Evolutionary conservation across 805 yeast species (phyloP).

Genomic region (Debaryomyces hansenii): DNA sequence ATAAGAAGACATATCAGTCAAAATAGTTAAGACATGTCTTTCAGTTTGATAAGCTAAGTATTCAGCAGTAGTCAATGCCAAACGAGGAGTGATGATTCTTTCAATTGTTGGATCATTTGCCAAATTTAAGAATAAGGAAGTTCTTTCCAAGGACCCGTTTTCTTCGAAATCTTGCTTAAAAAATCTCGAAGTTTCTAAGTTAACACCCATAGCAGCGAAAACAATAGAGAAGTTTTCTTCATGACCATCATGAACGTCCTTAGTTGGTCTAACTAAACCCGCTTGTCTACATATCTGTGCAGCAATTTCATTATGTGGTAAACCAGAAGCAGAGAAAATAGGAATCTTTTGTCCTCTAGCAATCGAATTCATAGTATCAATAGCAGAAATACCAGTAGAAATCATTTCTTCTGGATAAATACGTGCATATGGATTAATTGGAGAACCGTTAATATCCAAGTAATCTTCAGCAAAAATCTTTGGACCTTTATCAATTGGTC

Average conservation of each 20-base stretch:
- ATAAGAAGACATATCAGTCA: constrained; percentile 99
- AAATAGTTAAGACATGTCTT: constrained; percentile 95
- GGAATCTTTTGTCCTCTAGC: constrained; percentile 99
- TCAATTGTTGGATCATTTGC: constrained; percentile 99
- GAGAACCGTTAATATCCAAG: constrained; percentile 97
- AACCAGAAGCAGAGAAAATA: constrained; percentile 97
- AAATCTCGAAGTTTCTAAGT: constrained; percentile 96
- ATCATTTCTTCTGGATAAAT: constrained; percentile 99
- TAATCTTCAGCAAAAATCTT: constrained; percentile 98
- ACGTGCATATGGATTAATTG: constrained; percentile 97
- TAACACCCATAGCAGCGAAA: constrained; percentile 99
- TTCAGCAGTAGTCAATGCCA: constrained; percentile 98
- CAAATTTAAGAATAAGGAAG: constrained; percentile 91
- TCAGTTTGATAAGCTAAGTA: constrained; percentile 98
- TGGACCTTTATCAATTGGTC: constrained; percentile 98
- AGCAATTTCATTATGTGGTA: constrained; percentile 99
- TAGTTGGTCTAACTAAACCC: constrained; percentile 97
- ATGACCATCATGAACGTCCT: constrained; percentile 99
- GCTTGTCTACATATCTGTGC: constrained; percentile 99
- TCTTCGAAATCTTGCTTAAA: constrained; percentile 99
- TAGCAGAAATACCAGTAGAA: constrained; percentile 97
- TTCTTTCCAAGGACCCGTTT: constrained; percentile 97
- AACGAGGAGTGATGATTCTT: constrained; percentile 98
- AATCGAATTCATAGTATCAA: constrained; percentile 98
- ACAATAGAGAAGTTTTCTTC: constrained; percentile 99